Evolutionary conservation across 768 basidiomycete genomes (phyloP), one percentile per base, ranked within the genome.

Genomic region (Scleroderma bovista): DNA sequence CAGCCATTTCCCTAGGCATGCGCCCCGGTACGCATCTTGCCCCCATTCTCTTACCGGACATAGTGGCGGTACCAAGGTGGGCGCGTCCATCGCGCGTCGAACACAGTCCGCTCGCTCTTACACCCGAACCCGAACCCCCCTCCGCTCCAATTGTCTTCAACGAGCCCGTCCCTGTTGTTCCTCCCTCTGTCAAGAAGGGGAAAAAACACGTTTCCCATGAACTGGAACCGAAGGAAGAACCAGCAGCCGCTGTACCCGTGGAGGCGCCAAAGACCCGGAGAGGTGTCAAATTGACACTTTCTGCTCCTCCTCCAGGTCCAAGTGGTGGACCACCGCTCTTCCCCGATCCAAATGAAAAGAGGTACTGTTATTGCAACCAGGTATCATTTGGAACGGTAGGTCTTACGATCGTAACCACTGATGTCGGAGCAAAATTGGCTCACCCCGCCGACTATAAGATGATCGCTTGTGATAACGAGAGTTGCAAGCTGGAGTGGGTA

Each of bases 401-500:
- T 69, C 13, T 50, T 33, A 38, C 51, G 4, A 44, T 51, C 52
- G 38, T 37, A 44, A n/a, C 13, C 38, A 33, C 43, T 23, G n/a
- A 34, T 43, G 16, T 46, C 12, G 40, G 8, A 24, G 32, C 44
- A 40, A 10, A 29, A 44, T 42, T 43, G 47, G 24, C 44, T 55
- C 56, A 38, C n/a, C 36, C 17, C 22, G 38, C 40, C 38, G 8
- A 32, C 29, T 59, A 44, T 22, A 52, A 88, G 86, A 93, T 95
- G 92, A 84, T 95, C 53, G 92, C 74, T 15, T 95, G 92, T 60
- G 92, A 95, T 61, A 77, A 78, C 55, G 68, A 73, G 38, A 69
- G 74, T 15, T 95, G 92, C 63, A 71, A 76, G 55, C 71, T 74
- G 34, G 88, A 93, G 83, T 95, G 92, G 92, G 92, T 87, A 59